Evolutionary conservation across 129 eudicot genomes (phyloP), one percentile per base, ranked within the genome.

Genomic region (Artemisia argyi): DNA sequence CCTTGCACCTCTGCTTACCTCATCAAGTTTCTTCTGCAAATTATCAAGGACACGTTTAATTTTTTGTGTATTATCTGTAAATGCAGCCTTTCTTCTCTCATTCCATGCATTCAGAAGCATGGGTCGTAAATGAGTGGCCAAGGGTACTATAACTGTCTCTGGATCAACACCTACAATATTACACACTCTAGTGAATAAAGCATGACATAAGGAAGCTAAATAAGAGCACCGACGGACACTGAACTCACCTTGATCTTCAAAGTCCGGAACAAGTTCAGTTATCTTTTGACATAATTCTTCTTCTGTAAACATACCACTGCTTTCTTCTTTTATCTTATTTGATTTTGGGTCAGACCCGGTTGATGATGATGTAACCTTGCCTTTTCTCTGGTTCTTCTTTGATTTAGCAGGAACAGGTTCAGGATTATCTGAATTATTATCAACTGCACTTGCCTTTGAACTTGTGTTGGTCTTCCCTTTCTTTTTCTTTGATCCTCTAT

Each of bases 51-150:
- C 30, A 15, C 76, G 85, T 63, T 84, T 90, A 73, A 88, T 86
- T 73, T 78, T 84, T 74, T 95, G 96, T 10, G 96, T 72, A 76
- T 90, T 95, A 54, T 85, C 96, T 11, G 99, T 84, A 51, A 95
- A 85, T 42, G 88, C 72, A 49, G 87, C 88, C 92, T 88, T 95
- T 83, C 86, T 86, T 76, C 88, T 88, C 68, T 86, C 97, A 66
- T 85, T 86, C 97, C 89, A 95, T 58, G 96, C 84, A 75, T 82
- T 86, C 3, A 95, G 78, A 50, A 95, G 94, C 99, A 90, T 86
- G 50, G 97, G 99, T 77, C 96, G 81, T 84, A 95, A 53, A 83
- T 95, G 87, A 72, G 59, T 74, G 1, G 88, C 91, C 68, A 95
- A 73, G 65, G 97, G 90, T 69, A 76, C 75, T 66, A 95, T 84